Evolutionary conservation across 257 asterid species (phyloP), one percentile per base, ranked within the genome.

Genomic region (Osmanthus fragrans): DNA sequence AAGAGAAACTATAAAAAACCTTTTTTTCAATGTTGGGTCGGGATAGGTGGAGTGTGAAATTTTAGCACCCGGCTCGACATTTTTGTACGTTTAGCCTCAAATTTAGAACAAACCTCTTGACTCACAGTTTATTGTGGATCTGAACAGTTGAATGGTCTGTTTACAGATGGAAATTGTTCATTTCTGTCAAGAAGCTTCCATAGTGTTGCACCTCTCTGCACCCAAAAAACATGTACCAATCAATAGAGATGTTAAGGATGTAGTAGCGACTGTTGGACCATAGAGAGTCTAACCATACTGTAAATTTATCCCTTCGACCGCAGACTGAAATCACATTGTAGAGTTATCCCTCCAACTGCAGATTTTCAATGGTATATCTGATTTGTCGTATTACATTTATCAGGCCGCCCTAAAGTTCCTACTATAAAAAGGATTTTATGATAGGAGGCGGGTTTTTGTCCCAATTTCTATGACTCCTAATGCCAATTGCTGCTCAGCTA

Each of bases 201-300:
- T 86, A 65, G 74, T 78, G 75, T 86, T 87, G 85, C 76, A 19
- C 82, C 80, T 4, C 73, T 76, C 87, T 86, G 90, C 78, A 79
- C 30, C 42, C 16, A 30, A 32, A 47, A n/a, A 25, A 0, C 0
- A n/a, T n/a, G 18, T 32, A 30, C 21, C 75, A 32, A 12, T 58
- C n/a, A 75, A 7, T 54, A 54, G 64, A 54, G 25, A 54, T 5
- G 27, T 19, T 7, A 19, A 54, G 5, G 23, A 54, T 54, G 64
- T 7, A 54, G 25, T 3, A 73, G 64, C n/a, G 1, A 19, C 10
- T 54, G 11, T 54, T n/a, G 19, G 56, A 47, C 56, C 4, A 0
- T 47, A 13, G 4, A 4, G n/a, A 47, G n/a, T 12, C 19, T 13
- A 47, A 1, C 4, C 56, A 47, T 47, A 13, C n/a, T 4, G 6